Evolutionary conservation across 495 filamentous ascomycete genomes (phyloP), one percentile per base, ranked within the genome.

Genomic region (Penicillium verhagenii): DNA sequence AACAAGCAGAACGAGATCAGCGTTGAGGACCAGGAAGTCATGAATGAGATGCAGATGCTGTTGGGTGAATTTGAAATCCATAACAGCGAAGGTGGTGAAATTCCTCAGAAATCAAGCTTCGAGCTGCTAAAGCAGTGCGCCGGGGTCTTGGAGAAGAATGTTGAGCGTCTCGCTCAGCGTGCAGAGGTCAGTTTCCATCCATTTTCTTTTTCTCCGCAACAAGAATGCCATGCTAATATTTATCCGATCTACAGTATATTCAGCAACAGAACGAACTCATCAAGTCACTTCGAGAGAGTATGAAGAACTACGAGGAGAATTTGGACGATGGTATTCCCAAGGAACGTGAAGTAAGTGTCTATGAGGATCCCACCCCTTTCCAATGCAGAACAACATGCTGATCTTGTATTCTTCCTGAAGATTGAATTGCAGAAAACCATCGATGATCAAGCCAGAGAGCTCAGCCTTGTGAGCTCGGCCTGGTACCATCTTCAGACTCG

Each of bases 401-500:
- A 38, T 33, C 35, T 14, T 24, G 1, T 25, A 8, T 47, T 23
- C 40, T 25, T 43, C 2, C 4, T 16, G 4, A 56, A 83, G 63
- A 73, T 81, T 61, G 76, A 80, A 60, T 82, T 88, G 37, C 74
- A 86, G 53, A 72, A 77, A 52, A 85, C 84, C 56, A 86, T 87
- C 60, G 87, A 86, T 52, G 78, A 91, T 40, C 82, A 89, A 66
- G 59, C 70, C 16, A 85, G 88, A 53, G 94, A 98, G 72, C 90
- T 92, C 58, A 77, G 76, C 47, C 83, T 97, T 70, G 91, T 98
- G 54, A 78, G 87, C 26, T 92, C 87, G 3, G 92, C 94, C 10
- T 98, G 90, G 90, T 96, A 96, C 71, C 90, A 96, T 60, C 81
- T 97, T 37, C 82, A 90, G 13, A 84, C 81, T 63, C 80, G 93